phyloP scores from a whole-genome alignment of 2,329 filamentous ascomycete species.

The Chaetomiaceae sp. region DNA sequence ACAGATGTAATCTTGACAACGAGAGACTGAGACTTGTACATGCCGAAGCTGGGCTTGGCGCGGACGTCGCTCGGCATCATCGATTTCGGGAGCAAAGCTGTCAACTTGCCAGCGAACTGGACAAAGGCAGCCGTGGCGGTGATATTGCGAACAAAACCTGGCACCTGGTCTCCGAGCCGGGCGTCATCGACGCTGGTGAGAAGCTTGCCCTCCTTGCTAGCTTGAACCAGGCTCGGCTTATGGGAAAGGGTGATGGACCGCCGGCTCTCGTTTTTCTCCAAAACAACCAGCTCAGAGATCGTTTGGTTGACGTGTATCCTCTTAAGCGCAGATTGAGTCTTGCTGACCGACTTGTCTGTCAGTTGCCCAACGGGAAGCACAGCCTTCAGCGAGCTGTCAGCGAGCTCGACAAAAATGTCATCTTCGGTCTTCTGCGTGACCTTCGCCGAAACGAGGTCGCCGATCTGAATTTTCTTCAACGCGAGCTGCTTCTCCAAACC shows the following conservation, averaged over 20 bases:
- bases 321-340: slow-evolving; percentile 69
- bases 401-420: slow-evolving; percentile 69
- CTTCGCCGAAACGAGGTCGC: slow-evolving; percentile 68
- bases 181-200: slow-evolving; percentile 67
- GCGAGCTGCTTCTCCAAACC: slow-evolving; percentile 69
- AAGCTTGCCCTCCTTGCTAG: slow-evolving; percentile 64
- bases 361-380: slow-evolving; percentile 72
- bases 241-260: slow-evolving; percentile 70
- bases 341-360: slow-evolving; percentile 74
- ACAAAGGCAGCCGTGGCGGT: slow-evolving; percentile 77
- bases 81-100: slow-evolving; percentile 72
- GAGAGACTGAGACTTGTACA: slow-evolving; percentile 71
- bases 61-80: slow-evolving; percentile 67
- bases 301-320: slow-evolving; percentile 80
- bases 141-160: slow-evolving; percentile 81
- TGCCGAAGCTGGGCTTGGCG: slow-evolving; percentile 66
- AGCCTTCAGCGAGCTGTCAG: slow-evolving; percentile 68
- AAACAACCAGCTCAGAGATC: slow-evolving; percentile 71
- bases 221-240: slow-evolving; percentile 76
- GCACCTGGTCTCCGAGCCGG: slow-evolving; percentile 59
- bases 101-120: slow-evolving; percentile 74
- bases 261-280: slow-evolving; percentile 78
- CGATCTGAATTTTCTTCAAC: slow-evolving; percentile 66
- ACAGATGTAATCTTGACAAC: slow-evolving; percentile 65
- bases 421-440: slow-evolving; percentile 77